A percentile compares a stretch with the other conserved stretches of the same genome.
These are phyloP conservation scores for Apiospora phragmitis DNA, from an alignment of 2,329 filamentous ascomycete genomes.

Conservation along the genomic window DNA sequence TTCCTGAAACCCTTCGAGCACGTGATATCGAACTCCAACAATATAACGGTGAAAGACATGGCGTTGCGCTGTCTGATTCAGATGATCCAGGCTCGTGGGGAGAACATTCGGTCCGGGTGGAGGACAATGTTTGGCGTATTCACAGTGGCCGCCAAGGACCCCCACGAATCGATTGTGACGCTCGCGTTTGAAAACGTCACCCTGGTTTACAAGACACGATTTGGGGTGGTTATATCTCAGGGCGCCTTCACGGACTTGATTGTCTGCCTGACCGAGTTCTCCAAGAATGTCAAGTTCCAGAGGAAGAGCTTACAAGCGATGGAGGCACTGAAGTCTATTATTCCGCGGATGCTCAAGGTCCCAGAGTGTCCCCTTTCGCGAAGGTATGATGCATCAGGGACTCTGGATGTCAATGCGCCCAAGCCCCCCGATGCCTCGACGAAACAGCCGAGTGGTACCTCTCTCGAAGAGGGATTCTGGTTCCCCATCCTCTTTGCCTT, in stretches of 20 bases:
- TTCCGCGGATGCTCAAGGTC: slow-evolving; percentile 92
- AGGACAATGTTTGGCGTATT: slow-evolving; percentile 99
- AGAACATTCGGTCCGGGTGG: slow-evolving; percentile 98
- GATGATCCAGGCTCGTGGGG: slow-evolving; percentile 96
- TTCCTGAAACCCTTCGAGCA: slow-evolving; percentile 98
- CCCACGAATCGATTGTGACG: slow-evolving; percentile 93
- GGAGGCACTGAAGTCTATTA: slow-evolving; percentile 89
- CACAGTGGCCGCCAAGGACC: slow-evolving; percentile 89
- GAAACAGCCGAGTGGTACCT: slow-evolving; percentile 71
- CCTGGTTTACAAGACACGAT: slow-evolving; percentile 92
- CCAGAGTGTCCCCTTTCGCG: slow-evolving; percentile 91
- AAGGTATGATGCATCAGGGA: slow-evolving; percentile 41
- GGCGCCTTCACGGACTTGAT: slow-evolving; percentile 96
- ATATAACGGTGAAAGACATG: slow-evolving; percentile 95
- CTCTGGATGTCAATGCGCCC: slow-evolving; percentile 36
- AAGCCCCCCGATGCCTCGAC: slow-evolving; percentile 45
- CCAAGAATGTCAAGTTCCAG: slow-evolving; percentile 97
- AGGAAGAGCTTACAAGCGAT: slow-evolving; percentile 97
- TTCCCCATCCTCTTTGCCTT: slow-evolving; percentile 98
- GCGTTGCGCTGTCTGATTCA: slow-evolving; percentile 93
- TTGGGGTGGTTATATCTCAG: slow-evolving; percentile 94
- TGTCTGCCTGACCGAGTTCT: slow-evolving; percentile 96
- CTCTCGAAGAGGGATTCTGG: slow-evolving; percentile 96
- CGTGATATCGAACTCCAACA: slow-evolving; percentile 89
- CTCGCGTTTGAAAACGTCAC: slow-evolving; percentile 96